These are phyloP conservation scores for Saprolegnia diclina DNA, from an alignment of 352 stramenopile species.

Conservation along the genomic window DNA sequence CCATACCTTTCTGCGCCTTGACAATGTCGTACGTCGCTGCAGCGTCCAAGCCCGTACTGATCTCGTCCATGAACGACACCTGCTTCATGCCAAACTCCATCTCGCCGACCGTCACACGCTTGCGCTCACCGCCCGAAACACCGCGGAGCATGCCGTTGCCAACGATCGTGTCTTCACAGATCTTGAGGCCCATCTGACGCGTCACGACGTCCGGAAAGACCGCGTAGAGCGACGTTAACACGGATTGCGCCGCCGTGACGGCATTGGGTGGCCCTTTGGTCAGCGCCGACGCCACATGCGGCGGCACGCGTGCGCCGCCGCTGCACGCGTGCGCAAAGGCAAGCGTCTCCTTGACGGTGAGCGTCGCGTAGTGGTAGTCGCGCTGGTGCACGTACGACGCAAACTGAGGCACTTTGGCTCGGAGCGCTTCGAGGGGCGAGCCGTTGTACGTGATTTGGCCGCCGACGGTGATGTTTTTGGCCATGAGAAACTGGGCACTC, in stretches of 20 bases:
- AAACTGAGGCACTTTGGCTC: constrained; percentile 47
- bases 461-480: constrained; percentile 39
- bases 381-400: constrained; percentile 46
- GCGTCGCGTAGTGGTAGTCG: constrained; percentile 43
- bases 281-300: constrained; percentile 33
- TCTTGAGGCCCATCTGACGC: constrained; percentile 43
- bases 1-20: constrained; percentile 40
- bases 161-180: constrained; percentile 58
- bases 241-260: constrained; percentile 37
- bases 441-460: constrained; percentile 54
- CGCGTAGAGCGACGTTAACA: constrained; percentile 34
- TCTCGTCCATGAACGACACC: constrained; percentile 79
- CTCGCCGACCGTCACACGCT: constrained; percentile 68
- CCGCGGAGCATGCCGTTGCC: constrained; percentile 57
- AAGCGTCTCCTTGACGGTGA: constrained; percentile 51
- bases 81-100: constrained; percentile 75
- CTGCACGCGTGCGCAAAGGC: constrained; percentile 56
- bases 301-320: constrained; percentile 31
- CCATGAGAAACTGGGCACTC: constrained; percentile 43
- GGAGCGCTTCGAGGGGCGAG: constrained; percentile 30
- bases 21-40: constrained; percentile 56
- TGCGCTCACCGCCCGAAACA: constrained; percentile 68
- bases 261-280: constrained; percentile 39
- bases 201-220: constrained; percentile 53
- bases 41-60: constrained; percentile 54